Conservation (phyloP, 2,329 filamentous ascomycete species). For the Hymenoscyphus linearis region DNA sequence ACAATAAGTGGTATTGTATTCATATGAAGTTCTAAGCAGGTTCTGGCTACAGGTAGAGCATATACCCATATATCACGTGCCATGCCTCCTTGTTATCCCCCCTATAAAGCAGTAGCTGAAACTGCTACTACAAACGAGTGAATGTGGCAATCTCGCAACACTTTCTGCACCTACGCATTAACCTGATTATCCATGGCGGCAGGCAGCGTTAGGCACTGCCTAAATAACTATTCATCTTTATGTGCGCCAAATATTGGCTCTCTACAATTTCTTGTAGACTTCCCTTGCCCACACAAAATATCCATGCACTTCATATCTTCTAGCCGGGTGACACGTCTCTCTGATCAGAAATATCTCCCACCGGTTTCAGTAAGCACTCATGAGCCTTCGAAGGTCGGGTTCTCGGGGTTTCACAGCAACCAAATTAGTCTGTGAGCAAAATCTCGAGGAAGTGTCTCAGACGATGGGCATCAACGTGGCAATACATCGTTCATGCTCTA, state of each 20-base stretch:
- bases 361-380: not conserved
- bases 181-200: constrained; percentile 49
- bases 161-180: constrained; percentile 12
- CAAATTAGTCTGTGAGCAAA: not conserved
- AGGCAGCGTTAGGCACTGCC: constrained; percentile 39
- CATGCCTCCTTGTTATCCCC: too few species aligned
- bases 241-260: constrained; percentile 33
- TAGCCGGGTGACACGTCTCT: not conserved
- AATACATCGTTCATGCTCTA: not conserved
- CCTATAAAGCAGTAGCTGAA: too few species aligned
- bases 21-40: too few species aligned
- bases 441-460: not conserved
- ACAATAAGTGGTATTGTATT: too few species aligned
- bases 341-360: not conserved
- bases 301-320: constrained; percentile 37
- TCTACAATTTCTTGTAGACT: constrained; percentile 30
- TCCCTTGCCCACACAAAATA: constrained; percentile 27
- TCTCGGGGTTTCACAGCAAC: not conserved
- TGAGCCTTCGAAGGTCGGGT: not conserved
- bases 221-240: constrained; percentile 34
- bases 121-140: too few species aligned
- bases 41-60: too few species aligned
- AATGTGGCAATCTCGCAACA: too few species aligned
- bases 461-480: not conserved
- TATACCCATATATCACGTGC: too few species aligned